Evolutionary conservation across 371 early-diverging fungal genomes (phyloP).

Genomic region (Umbelopsis sp.): DNA sequence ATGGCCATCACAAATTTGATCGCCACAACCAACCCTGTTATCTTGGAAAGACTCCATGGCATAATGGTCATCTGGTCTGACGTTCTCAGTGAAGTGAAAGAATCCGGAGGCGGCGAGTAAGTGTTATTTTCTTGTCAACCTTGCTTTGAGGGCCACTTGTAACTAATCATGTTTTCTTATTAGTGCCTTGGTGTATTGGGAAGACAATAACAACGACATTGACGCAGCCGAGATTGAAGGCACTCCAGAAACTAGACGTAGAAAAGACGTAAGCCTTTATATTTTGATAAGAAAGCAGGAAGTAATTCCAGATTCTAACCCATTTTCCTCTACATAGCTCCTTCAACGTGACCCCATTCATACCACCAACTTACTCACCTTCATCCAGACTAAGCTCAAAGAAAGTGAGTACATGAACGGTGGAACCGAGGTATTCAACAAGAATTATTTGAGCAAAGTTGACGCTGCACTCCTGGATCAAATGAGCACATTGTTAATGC

Average conservation of each 20-base stretch:
- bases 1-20: conserved; percentile 71
- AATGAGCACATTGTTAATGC: conserved; percentile 32
- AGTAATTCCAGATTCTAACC: conserved; percentile 21
- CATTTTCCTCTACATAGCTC: conserved; percentile 35
- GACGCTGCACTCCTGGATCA: conserved; percentile 57
- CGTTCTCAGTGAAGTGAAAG: conserved; percentile 65
- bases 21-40: conserved; percentile 50
- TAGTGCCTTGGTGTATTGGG: conserved; percentile 68
- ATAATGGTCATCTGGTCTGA: conserved; percentile 69
- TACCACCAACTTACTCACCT: conserved; percentile 54
- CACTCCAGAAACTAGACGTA: conserved; percentile 53
- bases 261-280: conserved; percentile 34
- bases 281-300: not conserved
- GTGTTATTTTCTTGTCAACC: not conserved
- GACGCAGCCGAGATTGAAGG: conserved; percentile 59
- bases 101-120: conserved; percentile 64
- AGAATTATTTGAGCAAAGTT: conserved; percentile 48
- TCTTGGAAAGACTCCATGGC: conserved; percentile 49
- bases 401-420: conserved; percentile 49
- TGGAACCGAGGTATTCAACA: conserved; percentile 40
- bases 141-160: not conserved
- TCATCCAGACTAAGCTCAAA: conserved; percentile 51
- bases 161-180: not conserved
- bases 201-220: conserved; percentile 60
- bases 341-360: conserved; percentile 60